Conservation (phyloP, 306 rosid species). For the Glycine tomentella region DNA sequence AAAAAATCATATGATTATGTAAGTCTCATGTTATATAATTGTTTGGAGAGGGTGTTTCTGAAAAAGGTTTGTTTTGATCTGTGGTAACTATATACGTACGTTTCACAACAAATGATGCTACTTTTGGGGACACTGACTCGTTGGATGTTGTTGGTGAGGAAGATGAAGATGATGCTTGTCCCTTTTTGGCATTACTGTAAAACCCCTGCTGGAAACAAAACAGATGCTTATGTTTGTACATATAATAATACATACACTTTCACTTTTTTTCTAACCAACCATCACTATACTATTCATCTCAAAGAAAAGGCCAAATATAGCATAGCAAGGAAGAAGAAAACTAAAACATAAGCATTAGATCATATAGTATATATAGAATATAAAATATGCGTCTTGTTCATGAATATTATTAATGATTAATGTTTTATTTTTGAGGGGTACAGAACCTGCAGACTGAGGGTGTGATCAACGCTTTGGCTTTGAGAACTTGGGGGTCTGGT, state of each 20-base stretch:
- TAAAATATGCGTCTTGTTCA: background rate
- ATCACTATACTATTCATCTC: conserved; percentile 5
- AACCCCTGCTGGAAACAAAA: conserved; percentile 63
- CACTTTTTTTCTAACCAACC: background rate
- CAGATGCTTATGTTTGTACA: background rate
- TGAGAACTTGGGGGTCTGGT: conserved; percentile 74
- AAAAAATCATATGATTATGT: conserved; percentile 20
- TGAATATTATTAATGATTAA: background rate
- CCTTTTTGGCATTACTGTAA: conserved; percentile 67
- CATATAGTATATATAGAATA: background rate
- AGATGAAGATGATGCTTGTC: conserved; percentile 60
- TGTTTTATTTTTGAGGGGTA: background rate
- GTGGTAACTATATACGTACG: conserved; percentile 53
- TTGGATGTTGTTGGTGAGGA: conserved; percentile 63
- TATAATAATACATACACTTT: background rate
- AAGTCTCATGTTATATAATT: background rate
- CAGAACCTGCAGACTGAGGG: conserved; percentile 75
- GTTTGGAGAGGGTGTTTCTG: conserved; percentile 25
- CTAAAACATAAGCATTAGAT: conserved; percentile 7
- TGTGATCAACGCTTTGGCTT: conserved; percentile 68
- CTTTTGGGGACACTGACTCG: conserved; percentile 83
- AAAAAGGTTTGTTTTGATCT: conserved; percentile 19
- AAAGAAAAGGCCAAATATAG: background rate
- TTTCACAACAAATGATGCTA: conserved; percentile 89
- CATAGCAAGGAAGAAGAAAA: background rate